Conservation (phyloP, 805 yeast species). For the Saccharomyces cerevisiae region DNA sequence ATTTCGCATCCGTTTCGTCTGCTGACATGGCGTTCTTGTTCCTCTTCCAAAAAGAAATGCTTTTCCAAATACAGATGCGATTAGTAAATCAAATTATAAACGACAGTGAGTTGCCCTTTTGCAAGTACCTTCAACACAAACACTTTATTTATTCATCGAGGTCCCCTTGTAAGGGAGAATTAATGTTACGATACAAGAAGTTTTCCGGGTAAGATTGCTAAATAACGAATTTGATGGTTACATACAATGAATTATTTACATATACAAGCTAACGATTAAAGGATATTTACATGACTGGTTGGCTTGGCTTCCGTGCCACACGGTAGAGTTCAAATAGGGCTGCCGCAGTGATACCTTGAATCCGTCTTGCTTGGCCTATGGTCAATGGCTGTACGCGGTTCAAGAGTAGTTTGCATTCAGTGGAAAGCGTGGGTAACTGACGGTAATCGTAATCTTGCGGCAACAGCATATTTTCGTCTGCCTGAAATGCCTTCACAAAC, state of each 20-base stretch:
- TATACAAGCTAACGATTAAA: not conserved
- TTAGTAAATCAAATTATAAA: not conserved
- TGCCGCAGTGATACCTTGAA: slow-evolving; percentile 93
- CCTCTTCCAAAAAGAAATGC: not conserved
- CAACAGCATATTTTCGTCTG: slow-evolving; percentile 70
- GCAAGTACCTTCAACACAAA: not conserved
- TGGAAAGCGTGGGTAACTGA: slow-evolving; percentile 53
- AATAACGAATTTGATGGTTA: not conserved
- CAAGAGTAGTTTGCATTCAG: slow-evolving; percentile 62
- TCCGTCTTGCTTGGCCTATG: slow-evolving; percentile 89
- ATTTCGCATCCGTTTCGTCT: not conserved
- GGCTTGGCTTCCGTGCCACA: slow-evolving; percentile 28
- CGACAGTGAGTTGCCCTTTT: not conserved
- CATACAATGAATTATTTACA: not conserved
- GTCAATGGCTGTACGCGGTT: slow-evolving; percentile 78
- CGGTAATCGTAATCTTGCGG: slow-evolving; percentile 63
- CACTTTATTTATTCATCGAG: not conserved
- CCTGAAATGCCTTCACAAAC: slow-evolving; percentile 65
- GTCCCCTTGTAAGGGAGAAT: not conserved
- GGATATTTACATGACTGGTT: not conserved
- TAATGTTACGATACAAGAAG: not conserved
- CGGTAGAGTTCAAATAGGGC: slow-evolving; percentile 74
- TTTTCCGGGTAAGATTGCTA: not conserved
- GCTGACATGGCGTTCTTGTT: not conserved
- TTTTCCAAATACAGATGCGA: not conserved